phyloP scores from a whole-genome alignment of 2,329 filamentous ascomycete species.

The Knufia petricola region DNA sequence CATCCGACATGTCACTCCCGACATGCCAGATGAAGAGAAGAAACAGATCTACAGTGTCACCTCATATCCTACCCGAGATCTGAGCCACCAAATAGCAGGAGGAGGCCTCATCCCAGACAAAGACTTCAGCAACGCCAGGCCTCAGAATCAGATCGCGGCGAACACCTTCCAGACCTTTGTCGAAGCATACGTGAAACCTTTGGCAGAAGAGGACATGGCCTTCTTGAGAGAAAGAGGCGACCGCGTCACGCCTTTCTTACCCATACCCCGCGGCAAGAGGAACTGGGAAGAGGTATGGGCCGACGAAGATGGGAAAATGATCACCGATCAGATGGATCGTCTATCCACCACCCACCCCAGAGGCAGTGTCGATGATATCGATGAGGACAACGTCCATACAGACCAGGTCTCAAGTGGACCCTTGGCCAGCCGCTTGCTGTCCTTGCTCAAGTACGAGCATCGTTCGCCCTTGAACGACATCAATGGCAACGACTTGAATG shows the following conservation, averaged over 20 bases:
- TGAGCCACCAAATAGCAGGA: conserved; percentile 77
- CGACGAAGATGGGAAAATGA: conserved; percentile 77
- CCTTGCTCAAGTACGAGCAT: conserved; percentile 68
- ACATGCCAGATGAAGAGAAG: conserved; percentile 75
- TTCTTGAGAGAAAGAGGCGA: conserved; percentile 88
- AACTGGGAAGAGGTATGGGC: conserved; percentile 89
- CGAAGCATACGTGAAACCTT: conserved; percentile 80
- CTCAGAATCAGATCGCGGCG: conserved; percentile 86
- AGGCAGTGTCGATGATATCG: conserved; percentile 76
- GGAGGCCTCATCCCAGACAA: conserved; percentile 68
- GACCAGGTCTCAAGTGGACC: conserved; percentile 85
- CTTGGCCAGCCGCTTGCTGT: conserved; percentile 69
- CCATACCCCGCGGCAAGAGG: conserved; percentile 73
- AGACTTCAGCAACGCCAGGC: conserved; percentile 91
- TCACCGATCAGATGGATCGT: conserved; percentile 60
- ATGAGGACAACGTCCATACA: conserved; percentile 75
- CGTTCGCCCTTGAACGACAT: conserved; percentile 46
- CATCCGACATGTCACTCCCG: conserved; percentile 63
- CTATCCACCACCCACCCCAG: conserved; percentile 71
- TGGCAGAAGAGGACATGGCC: conserved; percentile 86
- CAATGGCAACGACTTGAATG: conserved; percentile 45
- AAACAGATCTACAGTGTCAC: conserved; percentile 82
- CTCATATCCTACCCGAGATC: conserved; percentile 67
- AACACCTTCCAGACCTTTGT: conserved; percentile 86
- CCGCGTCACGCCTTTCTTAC: conserved; percentile 69